Evolutionary conservation across 129 eudicot species (phyloP), one percentile per base, ranked within the genome.

Genomic region (Tagetes erecta): DNA sequence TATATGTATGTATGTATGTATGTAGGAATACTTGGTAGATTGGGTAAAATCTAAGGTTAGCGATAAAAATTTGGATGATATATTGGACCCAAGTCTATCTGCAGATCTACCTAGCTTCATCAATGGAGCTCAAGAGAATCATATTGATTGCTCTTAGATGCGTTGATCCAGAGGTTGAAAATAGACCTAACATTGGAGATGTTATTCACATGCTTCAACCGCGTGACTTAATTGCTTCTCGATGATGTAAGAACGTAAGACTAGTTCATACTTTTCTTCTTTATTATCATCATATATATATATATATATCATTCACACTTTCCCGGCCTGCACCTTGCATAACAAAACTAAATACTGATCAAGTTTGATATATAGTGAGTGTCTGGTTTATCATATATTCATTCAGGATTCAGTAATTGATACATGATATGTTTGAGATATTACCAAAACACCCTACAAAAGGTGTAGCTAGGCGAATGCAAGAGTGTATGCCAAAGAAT

Each of bases 201-300:
- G 75, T 84, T 8, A 75, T 87, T 33, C 87, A 83, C 53, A 87
- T 87, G 92, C 82, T 87, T 8, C 80, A 84, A 72, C 89, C 87
- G 4, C 80, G 83, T 14, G 92, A 84, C 78, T 74, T 20, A 20
- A 20, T 20, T 84, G 73, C 84, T 84, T 31, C 78, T 87, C 33
- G 70, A 68, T 50, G 92, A 84, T 71, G 89, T 84, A 76, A 79
- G 83, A 0, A 20, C 27, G 27, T 31, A 1, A 27, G 9, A 57
- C 8, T 20, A 20, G 27, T 55, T 57, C 60, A 38, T 49, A 20
- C 1, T 6, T 14, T 6, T 8, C 45, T 49, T 14, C 50, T 42
- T 8, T 11, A 30, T 31, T 1, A 1, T 20, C 27, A 20, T n/a
- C n/a, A n/a, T n/a, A n/a, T n/a, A n/a, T n/a, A n/a, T n/a, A n/a